These are phyloP conservation scores for Saccharomycopsis sp. DNA, from an alignment of 805 yeast genomes.

Conservation along the genomic window DNA sequence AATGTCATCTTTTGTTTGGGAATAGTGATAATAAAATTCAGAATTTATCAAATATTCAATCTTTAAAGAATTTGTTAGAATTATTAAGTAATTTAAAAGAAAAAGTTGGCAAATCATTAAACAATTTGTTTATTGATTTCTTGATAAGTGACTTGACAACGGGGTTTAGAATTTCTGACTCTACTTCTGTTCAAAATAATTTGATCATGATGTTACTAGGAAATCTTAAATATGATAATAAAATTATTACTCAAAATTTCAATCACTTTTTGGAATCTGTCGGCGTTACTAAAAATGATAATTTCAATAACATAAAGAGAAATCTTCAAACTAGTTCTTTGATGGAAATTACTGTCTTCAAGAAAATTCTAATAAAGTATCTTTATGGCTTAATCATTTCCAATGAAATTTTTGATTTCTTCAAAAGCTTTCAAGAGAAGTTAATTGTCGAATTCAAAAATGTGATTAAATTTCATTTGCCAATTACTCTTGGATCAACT, in stretches of 20 bases:
- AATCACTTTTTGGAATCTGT: conserved; percentile 23
- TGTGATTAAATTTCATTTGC: conserved; percentile 57
- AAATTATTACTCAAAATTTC: conserved; percentile 29
- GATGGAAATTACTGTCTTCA: conserved; percentile 24
- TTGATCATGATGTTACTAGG: conserved; percentile 18
- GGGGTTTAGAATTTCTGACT: conserved; percentile 35
- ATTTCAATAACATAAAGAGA: too few relatives aligned
- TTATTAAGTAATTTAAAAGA: conserved; percentile 43
- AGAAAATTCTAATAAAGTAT: conserved; percentile 33
- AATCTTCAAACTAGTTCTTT: not conserved
- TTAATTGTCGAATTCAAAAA: conserved; percentile 63
- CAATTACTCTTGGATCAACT: conserved; percentile 24
- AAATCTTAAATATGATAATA: conserved; percentile 22
- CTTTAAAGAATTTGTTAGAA: conserved; percentile 30
- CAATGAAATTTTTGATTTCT: conserved; percentile 51
- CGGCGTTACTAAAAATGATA: not conserved
- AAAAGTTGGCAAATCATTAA: conserved; percentile 63
- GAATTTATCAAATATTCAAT: conserved; percentile 31
- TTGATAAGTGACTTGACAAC: conserved; percentile 51
- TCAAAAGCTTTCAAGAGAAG: conserved; percentile 52
- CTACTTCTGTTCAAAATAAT: conserved; percentile 43
- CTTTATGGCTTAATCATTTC: conserved; percentile 51
- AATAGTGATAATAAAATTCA: conserved; percentile 1
- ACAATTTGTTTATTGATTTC: conserved; percentile 42
- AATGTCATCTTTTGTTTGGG: conserved; percentile 31